phyloP scores from a whole-genome alignment of 2,329 filamentous ascomycete genomes.

The Sarocladium oryzae region DNA sequence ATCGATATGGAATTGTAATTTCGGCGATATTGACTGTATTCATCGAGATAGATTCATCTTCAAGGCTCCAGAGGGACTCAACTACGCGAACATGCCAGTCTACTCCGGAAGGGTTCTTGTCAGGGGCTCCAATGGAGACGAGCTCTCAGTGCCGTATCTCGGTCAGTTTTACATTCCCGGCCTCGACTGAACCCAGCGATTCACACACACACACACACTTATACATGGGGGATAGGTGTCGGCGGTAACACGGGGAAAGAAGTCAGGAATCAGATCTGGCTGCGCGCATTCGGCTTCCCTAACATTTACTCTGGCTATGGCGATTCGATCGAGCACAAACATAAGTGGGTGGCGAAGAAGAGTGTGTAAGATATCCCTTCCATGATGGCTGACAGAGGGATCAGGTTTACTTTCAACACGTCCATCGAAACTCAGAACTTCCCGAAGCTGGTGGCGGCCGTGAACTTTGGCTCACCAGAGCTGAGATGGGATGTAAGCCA shows the following conservation, averaged over 20 bases:
- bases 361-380: too few species aligned
- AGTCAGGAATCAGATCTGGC: neutral
- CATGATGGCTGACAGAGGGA: too few species aligned
- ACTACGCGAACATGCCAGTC: constrained; percentile 15
- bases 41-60: neutral
- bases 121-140: constrained; percentile 22
- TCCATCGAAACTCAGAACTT: neutral
- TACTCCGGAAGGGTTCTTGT: constrained; percentile 28
- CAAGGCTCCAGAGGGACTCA: neutral
- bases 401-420: neutral
- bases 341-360: neutral
- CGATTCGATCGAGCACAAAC: neutral
- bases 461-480: neutral
- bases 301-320: neutral
- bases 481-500: constrained; percentile 1
- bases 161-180: too few species aligned
- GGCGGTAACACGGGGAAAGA: neutral
- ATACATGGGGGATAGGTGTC: neutral
- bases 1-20: neutral
- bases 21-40: constrained; percentile 20
- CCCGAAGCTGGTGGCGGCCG: neutral
- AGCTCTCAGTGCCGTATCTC: constrained; percentile 24
- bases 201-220: too few species aligned
- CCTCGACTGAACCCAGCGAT: too few species aligned
- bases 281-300: neutral